Base-by-base conservation (phyloP, 139 green algal species). In the Chlamydomonas eustigma region DNA sequence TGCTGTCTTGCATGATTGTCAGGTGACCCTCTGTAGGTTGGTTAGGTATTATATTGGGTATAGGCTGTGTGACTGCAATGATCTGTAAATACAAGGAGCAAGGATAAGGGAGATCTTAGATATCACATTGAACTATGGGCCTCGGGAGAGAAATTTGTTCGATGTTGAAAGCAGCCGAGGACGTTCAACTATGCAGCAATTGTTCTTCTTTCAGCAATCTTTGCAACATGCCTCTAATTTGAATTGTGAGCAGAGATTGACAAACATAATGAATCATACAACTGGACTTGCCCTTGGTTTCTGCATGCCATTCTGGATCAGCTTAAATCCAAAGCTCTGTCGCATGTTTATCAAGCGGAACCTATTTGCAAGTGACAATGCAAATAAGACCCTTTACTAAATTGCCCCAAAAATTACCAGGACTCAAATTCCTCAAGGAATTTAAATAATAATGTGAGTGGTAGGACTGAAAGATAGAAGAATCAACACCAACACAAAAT, bases 291-390 rank as follows among this genome's bases (percentile, higher is more conserved):
- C 44, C 44, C 12, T 18, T 58, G 44, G 44, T 12, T 18, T 58
- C 44, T 18, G 44, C 12, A 70, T 37, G 6, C 58, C 58, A 22
- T 70, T 32, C 58, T 70, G 32, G 58, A 70, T 22, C 25, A 70
- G 34, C 66, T 74, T 74, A 35, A 74, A 74, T 4, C 66, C 66
- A 25, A 74, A 74, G 35, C 66, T 74, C 66, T 74, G 66, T 32
- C 66, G 66, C 33, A 51, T 39, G 66, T 74, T 74, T 5, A 50
- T 50, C 12, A 74, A 35, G 22, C 35, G 32, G 66, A 74, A 74
- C 32, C 33, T 74, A 28, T 58, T 58, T 18, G 18, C 44, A 58
- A 58, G 12, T 58, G 12, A 28, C 44, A 58, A 58, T 58, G 44
- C 44, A 12, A 58, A 58, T 18, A 58, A 58, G 12, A 58, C 12